A percentile compares a stretch with the other conserved stretches of the same genome.
Evolutionary conservation across 1,284 basidiomycete species (phyloP).

Genomic region (Ceratobasidium sp.): DNA sequence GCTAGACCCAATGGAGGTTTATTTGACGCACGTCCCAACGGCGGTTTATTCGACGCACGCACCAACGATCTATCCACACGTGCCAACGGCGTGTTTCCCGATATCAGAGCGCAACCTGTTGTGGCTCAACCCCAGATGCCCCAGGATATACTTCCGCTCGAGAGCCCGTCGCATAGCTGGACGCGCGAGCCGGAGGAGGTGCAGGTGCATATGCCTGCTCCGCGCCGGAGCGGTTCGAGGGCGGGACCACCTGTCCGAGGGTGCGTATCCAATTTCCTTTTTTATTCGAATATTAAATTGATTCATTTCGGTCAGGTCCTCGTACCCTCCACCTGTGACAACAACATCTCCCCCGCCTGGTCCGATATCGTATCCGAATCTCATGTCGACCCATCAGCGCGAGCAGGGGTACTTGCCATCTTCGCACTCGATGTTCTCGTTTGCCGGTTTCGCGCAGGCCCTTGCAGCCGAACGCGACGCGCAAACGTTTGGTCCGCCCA

Average conservation of each 20-base stretch:
- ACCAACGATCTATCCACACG: slow-evolving; percentile 1
- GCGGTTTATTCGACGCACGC: slow-evolving; percentile 1
- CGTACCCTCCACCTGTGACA: slow-evolving; percentile 39
- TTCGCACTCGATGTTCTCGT: slow-evolving; percentile 64
- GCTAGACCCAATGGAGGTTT: neutral
- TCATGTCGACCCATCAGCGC: slow-evolving; percentile 77
- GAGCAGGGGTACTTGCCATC: slow-evolving; percentile 74
- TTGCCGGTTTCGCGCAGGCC: slow-evolving; percentile 32
- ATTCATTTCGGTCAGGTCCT: slow-evolving; percentile 8
- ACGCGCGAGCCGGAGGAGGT: slow-evolving; percentile 31
- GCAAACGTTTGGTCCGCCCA: slow-evolving; percentile 51
- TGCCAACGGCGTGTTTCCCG: slow-evolving; percentile 44
- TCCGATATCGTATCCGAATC: slow-evolving; percentile 29
- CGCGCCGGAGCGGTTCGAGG: slow-evolving; percentile 8
- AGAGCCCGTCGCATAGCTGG: slow-evolving; percentile 41
- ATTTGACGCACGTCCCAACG: slow-evolving; percentile 13
- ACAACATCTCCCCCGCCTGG: slow-evolving; percentile 38
- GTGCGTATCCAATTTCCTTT: slow-evolving; percentile 13
- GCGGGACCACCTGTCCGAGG: slow-evolving; percentile 29
- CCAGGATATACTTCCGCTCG: slow-evolving; percentile 37
- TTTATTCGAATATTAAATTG: neutral
- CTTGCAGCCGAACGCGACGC: slow-evolving; percentile 44
- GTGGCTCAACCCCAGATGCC: neutral
- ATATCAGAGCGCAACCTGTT: neutral
- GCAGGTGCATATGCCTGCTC: slow-evolving; percentile 33